Evolutionary conservation across 768 basidiomycete genomes (phyloP), one percentile per base, ranked within the genome.

Genomic region (Phanerochaete carnosa): DNA sequence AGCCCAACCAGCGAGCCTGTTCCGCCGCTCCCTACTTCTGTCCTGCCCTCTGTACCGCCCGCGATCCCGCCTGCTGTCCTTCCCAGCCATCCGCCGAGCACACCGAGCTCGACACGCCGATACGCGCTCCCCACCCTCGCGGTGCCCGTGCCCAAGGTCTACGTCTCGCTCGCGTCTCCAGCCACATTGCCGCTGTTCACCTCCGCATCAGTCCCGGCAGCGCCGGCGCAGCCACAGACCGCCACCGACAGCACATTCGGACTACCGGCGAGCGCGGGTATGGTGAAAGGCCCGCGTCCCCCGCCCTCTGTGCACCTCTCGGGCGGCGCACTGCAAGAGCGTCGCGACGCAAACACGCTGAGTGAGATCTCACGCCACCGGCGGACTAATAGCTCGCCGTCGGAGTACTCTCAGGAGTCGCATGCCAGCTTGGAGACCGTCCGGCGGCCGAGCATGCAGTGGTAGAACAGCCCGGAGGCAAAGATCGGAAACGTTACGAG

Each of bases 11-110:
- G 33, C 9, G 23, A 29, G 47, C 60, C 60, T 16, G 43, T 61
- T 26, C 60, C 60, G 28, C 60, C 55, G n/a, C 15, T 49, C 3
- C 55, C 55, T 39, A 54, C n/a, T n/a, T n/a, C n/a, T n/a, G n/a
- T n/a, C n/a, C n/a, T n/a, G n/a, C n/a, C n/a, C n/a, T n/a, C 58
- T 2, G 2, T 45, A 16, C 35, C 26, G 30, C 32, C 39, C 47
- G 25, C 55, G 22, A 12, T 19, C 55, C 16, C 43, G 30, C 55
- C 32, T n/a, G 54, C 28, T 23, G 13, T 33, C 19, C 3, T 22
- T 37, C 1, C 39, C 8, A 32, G 7, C 22, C 6, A 22, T 8
- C 9, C 50, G 50, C 53, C 53, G 53, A 13, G 15, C 58, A n/a
- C 28, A 23, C 4, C 9, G 11, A 49, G 15, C 19, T 8, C 23